Base-by-base conservation (phyloP, 2,329 filamentous ascomycete genomes). In the Pseudogymnoascus sp. region DNA sequence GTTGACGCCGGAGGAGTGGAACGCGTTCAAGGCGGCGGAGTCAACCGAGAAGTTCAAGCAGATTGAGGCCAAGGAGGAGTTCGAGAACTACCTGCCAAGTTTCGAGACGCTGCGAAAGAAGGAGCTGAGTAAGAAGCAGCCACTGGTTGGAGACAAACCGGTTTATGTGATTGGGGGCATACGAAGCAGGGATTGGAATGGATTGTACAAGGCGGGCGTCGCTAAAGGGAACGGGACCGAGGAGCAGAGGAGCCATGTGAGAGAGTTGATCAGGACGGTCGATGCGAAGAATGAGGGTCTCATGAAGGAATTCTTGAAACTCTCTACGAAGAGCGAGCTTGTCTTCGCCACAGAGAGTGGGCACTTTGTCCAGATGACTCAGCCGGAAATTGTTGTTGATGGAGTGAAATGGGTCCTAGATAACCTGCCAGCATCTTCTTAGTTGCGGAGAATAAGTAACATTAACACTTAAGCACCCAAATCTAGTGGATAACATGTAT, bases 321-420 rank as follows among this genome's bases (percentile, higher is more conserved):
- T 73, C 12, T 74, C 71, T 43, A 74, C 66, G 1, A 71, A 65
- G 59, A 67, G 67, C 8, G 65, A 70, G 61, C 63, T 72, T 40
- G 68, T 72, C 6, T 69, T 71, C 63, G 71, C 71, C 1, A 58
- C 8, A 1, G 65, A 72, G 64, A 75, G 73, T 71, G 73, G 74
- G 2, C 74, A 75, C 61, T 69, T 70, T 67, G 67, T 76, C 2
- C 71, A 76, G 59, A 38, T 76, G 37, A 74, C 69, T 31, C 68
- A 74, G 65, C 74, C 74, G 38, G 72, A 75, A 12, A 52, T 72
- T 61, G 68, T 75, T 67, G 71, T 71, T 38, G 71, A 72, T 62
- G 72, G 69, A 62, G 70, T 75, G 16, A 69, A 69, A 63, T 75
- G 70, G 72, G 69, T 72, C 35, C 33, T 72, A 49, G 59, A 67